These are phyloP conservation scores for Trypanosoma scelopori DNA, from an alignment of 208 protist genomes.

Conservation along the genomic window DNA sequence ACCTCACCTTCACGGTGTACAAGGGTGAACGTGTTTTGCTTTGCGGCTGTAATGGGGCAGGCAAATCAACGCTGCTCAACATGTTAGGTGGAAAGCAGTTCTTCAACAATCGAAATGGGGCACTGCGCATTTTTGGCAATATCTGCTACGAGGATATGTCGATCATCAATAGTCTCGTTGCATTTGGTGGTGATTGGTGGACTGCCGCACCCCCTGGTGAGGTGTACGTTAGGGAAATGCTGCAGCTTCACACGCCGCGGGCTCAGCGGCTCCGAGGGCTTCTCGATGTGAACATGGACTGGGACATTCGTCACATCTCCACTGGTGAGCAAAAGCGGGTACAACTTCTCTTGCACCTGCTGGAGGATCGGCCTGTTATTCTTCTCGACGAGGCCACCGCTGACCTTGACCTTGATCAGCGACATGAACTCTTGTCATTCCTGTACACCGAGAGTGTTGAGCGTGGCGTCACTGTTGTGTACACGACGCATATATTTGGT, in stretches of 20 bases:
- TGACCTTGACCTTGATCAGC: slow-evolving; percentile 89
- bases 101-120: slow-evolving; percentile 50
- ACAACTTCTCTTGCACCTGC: slow-evolving; percentile 79
- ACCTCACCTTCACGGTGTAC: slow-evolving; percentile 53
- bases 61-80: slow-evolving; percentile 94
- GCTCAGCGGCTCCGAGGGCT: slow-evolving; percentile 45
- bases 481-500: slow-evolving; percentile 93
- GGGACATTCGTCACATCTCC: slow-evolving; percentile 84
- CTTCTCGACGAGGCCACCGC: slow-evolving; percentile 91
- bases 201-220: slow-evolving; percentile 55
- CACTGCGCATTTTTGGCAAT: slow-evolving; percentile 66
- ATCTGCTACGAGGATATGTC: slow-evolving; percentile 71
- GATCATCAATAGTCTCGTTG: slow-evolving; percentile 48
- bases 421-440: slow-evolving; percentile 80
- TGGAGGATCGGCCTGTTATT: slow-evolving; percentile 66
- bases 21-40: slow-evolving; percentile 78
- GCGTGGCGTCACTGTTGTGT: slow-evolving; percentile 84
- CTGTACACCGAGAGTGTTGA: slow-evolving; percentile 77
- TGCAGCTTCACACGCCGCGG: slow-evolving; percentile 48
- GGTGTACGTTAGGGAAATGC: slow-evolving; percentile 68
- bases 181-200: slow-evolving; percentile 85
- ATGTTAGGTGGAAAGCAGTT: slow-evolving; percentile 90
- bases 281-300: slow-evolving; percentile 76
- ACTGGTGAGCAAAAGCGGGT: slow-evolving; percentile 87
- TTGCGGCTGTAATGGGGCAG: slow-evolving; percentile 94